These are phyloP conservation scores for Herpetomonas samuelpessoai DNA, from an alignment of 208 protist genomes.

Conservation along the genomic window DNA sequence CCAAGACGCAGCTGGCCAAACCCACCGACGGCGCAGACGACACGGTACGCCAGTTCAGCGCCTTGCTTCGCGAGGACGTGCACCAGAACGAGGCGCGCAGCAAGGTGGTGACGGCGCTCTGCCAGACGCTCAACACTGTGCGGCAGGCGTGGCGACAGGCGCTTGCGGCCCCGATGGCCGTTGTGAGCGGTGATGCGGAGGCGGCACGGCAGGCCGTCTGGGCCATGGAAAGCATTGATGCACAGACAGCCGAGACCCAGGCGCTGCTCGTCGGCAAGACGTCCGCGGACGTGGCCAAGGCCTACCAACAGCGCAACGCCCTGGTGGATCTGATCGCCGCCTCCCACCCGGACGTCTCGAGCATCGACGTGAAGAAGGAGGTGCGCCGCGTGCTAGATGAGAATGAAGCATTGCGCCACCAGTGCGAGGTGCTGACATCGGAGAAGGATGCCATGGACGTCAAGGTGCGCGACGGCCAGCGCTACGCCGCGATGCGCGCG, in stretches of 20 bases:
- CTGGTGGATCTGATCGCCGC: neutral
- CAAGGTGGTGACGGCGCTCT: neutral
- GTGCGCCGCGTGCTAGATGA: neutral
- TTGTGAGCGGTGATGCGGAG: neutral
- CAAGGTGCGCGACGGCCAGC: neutral
- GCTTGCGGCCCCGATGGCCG: neutral
- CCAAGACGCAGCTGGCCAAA: neutral
- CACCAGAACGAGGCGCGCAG: neutral
- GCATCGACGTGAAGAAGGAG: constrained; percentile 2
- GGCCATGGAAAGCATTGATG: neutral
- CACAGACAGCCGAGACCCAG: neutral
- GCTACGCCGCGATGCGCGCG: neutral
- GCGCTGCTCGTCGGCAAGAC: neutral
- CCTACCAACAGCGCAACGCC: neutral
- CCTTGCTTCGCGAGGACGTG: neutral
- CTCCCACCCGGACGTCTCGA: neutral
- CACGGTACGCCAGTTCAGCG: neutral
- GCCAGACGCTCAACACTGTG: neutral
- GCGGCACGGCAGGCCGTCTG: constrained; percentile 1
- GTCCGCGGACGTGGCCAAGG: neutral
- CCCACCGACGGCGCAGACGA: neutral
- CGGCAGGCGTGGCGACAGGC: neutral
- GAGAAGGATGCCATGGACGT: neutral
- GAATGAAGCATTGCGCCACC: neutral
- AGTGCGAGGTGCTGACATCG: neutral